A percentile compares a stretch with the other conserved stretches of the same genome.
These are phyloP conservation scores for Allomyces javanicus DNA, from an alignment of 192 early-diverging fungal genomes.

Conservation along the genomic window DNA sequence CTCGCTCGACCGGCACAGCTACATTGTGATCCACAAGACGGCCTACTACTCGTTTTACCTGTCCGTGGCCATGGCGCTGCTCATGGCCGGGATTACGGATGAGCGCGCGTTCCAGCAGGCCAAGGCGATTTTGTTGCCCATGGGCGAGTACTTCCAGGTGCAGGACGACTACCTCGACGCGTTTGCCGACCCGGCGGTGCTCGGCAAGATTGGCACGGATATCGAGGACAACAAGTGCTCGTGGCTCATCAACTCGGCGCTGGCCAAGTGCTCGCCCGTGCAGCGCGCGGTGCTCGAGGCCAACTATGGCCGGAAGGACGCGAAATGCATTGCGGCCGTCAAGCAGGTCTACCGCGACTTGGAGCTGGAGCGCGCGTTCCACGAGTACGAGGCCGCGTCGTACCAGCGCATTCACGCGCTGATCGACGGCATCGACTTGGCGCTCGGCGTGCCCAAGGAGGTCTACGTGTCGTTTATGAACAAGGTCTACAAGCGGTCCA, in stretches of 20 bases:
- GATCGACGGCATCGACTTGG: slow-evolving; percentile 65
- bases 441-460: slow-evolving; percentile 43
- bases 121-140: slow-evolving; percentile 65
- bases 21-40: slow-evolving; percentile 96
- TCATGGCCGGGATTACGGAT: slow-evolving; percentile 67
- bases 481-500: slow-evolving; percentile 85
- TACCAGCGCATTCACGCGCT: slow-evolving; percentile 47
- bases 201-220: slow-evolving; percentile 98
- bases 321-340: slow-evolving; percentile 53
- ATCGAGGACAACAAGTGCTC: slow-evolving; percentile 99
- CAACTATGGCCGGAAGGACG: slow-evolving; percentile 78
- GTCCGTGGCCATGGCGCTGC: slow-evolving; percentile 84
- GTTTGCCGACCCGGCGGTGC: slow-evolving; percentile 69
- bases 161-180: slow-evolving; percentile 98
- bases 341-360: slow-evolving; percentile 72
- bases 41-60: slow-evolving; percentile 99
- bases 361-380: slow-evolving; percentile 56
- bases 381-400: slow-evolving; percentile 73
- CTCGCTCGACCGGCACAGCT: slow-evolving; percentile 61
- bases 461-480: slow-evolving; percentile 85
- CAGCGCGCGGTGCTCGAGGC: slow-evolving; percentile 73
- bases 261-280: slow-evolving; percentile 49
- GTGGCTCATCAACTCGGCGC: slow-evolving; percentile 89
- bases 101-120: slow-evolving; percentile 64
- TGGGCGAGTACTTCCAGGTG: slow-evolving; percentile 97